Base-by-base conservation (phyloP, 2,329 filamentous ascomycete species). In the Chaetoscypha palmicola region DNA sequence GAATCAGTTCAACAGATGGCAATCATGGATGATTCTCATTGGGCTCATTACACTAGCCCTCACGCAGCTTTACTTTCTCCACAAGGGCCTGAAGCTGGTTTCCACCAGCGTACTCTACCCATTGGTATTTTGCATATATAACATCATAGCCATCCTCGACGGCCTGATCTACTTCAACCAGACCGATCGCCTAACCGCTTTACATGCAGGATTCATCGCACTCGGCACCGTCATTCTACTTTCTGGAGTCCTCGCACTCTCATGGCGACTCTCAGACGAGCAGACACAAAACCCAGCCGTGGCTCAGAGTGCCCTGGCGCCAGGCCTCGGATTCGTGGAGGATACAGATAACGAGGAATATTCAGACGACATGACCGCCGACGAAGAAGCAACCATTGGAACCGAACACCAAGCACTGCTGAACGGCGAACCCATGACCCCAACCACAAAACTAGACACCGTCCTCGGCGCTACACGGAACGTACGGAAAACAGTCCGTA, bases 121-220 rank as follows among this genome's bases (percentile, higher is more conserved):
- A 4, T 82, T 97, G 56, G 90, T 97, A 30, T 98, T 98, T 67
- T 98, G 92, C 73, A 80, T 97, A 52, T 98, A 97, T 74, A 98
- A 98, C 72, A 95, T 98, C 59, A 90, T 97, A 60, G 92, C 92
- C 53, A 98, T 98, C 55, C 72, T 97, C 55, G 92, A 98, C 66
- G 92, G 92, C 23, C 74, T 98, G 55, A 95, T 98, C 58, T 98
- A 97, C 67, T 98, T 97, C 68, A 77, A 84, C 57, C 92, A 98
- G 66, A 85, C 83, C 41, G 83, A 88, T 52, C 75, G 86, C 44
- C 79, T 98, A 50, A 80, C 82, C 12, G 73, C 79, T 1, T 66
- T 92, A 2, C 82, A 87, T 58, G 91, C 86, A 12, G 79, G 80
- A 28, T 75, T 94, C 33, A 94, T 97, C 50, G 79, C 89, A 0